These are phyloP conservation scores for Ascosphaera apis DNA, from an alignment of 2,329 filamentous ascomycete species.

Conservation along the genomic window DNA sequence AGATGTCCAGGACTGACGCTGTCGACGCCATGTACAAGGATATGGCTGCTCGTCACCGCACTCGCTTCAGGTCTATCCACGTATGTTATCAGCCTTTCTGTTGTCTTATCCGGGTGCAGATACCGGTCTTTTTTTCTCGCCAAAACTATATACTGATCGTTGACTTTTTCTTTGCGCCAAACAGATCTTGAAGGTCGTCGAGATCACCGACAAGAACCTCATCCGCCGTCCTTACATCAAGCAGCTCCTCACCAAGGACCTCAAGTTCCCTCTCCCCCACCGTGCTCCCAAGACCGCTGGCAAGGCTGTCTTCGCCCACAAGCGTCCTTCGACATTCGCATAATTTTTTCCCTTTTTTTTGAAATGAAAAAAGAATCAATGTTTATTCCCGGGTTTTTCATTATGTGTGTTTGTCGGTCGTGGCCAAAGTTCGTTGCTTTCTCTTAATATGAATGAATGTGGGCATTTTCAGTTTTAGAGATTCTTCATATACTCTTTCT, in stretches of 20 bases:
- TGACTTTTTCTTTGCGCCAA: slow-evolving; percentile 8
- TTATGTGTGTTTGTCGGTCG: no score
- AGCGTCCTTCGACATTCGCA: slow-evolving; percentile 92
- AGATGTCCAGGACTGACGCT: slow-evolving; percentile 87
- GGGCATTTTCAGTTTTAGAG: no score
- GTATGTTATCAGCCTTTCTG: slow-evolving; percentile 35
- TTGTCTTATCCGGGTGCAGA: slow-evolving; percentile 3
- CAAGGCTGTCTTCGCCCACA: slow-evolving; percentile 84
- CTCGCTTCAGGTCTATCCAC: slow-evolving; percentile 95
- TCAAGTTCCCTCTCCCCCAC: slow-evolving; percentile 98
- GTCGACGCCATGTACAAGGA: slow-evolving; percentile 97
- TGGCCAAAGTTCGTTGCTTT: no score
- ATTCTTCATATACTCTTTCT: no score
- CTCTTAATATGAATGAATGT: no score
- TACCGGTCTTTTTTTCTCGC: no score
- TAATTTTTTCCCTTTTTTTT: no score
- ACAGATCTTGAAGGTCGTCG: slow-evolving; percentile 93
- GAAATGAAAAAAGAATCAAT: no score
- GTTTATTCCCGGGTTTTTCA: no score
- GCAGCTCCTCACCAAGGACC: slow-evolving; percentile 84
- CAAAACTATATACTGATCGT: no score
- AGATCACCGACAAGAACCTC: slow-evolving; percentile 83
- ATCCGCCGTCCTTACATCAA: slow-evolving; percentile 98
- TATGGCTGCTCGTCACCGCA: slow-evolving; percentile 97
- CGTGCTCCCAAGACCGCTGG: slow-evolving; percentile 60